Percentiles rank a stretch among this genome's conserved stretches.
Evolutionary conservation across 2,329 filamentous ascomycete species (phyloP).

Genomic region (Myriangium duriaei): DNA sequence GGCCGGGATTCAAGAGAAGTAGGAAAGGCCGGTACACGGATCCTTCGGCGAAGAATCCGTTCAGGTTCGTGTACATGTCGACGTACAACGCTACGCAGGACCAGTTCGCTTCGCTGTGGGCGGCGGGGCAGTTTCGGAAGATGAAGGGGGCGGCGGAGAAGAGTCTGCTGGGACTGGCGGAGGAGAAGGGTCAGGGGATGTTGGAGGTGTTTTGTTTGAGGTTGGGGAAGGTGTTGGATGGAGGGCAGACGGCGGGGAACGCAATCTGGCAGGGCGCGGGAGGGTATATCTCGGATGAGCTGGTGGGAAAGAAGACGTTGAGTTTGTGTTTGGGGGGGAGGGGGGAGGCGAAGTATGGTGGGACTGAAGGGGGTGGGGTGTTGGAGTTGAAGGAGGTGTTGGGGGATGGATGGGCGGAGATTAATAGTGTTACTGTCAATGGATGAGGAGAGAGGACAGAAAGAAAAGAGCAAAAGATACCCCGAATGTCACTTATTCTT

Average conservation of each 20-base stretch:
- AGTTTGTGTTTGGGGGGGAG: constrained; percentile 20
- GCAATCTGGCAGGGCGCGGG: constrained; percentile 19
- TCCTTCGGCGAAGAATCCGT: constrained; percentile 15
- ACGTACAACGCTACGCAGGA: constrained; percentile 28
- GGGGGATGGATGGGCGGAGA: constrained; percentile 24
- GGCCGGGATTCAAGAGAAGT: no score
- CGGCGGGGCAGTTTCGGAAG: constrained; percentile 21
- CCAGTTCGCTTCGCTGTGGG: constrained; percentile 27
- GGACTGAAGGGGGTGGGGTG: constrained; percentile 15
- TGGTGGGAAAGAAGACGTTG: constrained; percentile 21
- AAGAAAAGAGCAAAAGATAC: no score
- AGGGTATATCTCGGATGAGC: constrained; percentile 21
- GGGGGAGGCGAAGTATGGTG: constrained; percentile 16
- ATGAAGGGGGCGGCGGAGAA: constrained; percentile 28
- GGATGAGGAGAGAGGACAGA: no score
- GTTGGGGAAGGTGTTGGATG: constrained; percentile 20
- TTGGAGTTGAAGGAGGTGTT: constrained; percentile 25
- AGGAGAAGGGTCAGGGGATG: constrained; percentile 20
- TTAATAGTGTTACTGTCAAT: constrained; percentile 18
- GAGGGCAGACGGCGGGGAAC: constrained; percentile 21
- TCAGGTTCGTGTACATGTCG: constrained; percentile 33
- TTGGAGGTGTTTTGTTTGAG: constrained; percentile 24
- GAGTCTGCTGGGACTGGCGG: constrained; percentile 21
- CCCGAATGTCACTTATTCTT: no score
- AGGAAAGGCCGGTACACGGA: constrained; percentile 14